phyloP scores from a whole-genome alignment of 192 early-diverging fungal genomes.

The Backusella luteola region DNA sequence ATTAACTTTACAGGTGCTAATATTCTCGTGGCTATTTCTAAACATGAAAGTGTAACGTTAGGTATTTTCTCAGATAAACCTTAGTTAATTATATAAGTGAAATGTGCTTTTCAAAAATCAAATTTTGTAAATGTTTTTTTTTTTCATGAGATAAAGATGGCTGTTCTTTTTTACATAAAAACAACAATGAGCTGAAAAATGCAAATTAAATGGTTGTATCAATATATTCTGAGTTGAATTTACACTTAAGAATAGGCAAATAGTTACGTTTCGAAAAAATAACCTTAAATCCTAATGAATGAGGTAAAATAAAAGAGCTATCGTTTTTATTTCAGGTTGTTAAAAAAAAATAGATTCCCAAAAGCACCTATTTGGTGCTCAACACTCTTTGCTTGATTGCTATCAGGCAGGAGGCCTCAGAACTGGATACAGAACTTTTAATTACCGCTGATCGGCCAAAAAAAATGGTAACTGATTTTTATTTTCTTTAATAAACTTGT shows the following conservation, averaged over 20 bases:
- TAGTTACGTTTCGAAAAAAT: not conserved
- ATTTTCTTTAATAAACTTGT: not conserved
- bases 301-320: not conserved
- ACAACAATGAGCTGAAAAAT: too few relatives aligned
- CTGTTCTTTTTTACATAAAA: not conserved
- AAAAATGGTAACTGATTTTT: not conserved
- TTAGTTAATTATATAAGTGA: not conserved
- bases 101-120: not conserved
- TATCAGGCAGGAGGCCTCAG: not conserved
- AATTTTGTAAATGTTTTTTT: not conserved
- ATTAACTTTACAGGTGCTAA: not conserved
- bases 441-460: not conserved
- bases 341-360: not conserved
- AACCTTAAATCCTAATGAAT: not conserved
- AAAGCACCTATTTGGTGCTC: not conserved
- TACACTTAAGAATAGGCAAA: not conserved
- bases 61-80: not conserved
- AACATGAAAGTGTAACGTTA: not conserved
- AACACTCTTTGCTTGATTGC: not conserved
- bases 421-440: not conserved
- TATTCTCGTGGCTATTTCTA: conserved; percentile 4
- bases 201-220: not conserved
- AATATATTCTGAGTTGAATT: not conserved
- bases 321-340: not conserved
- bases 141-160: not conserved